Evolutionary conservation across 306 rosid genomes (phyloP).

Genomic region (Carpinus fangiana): DNA sequence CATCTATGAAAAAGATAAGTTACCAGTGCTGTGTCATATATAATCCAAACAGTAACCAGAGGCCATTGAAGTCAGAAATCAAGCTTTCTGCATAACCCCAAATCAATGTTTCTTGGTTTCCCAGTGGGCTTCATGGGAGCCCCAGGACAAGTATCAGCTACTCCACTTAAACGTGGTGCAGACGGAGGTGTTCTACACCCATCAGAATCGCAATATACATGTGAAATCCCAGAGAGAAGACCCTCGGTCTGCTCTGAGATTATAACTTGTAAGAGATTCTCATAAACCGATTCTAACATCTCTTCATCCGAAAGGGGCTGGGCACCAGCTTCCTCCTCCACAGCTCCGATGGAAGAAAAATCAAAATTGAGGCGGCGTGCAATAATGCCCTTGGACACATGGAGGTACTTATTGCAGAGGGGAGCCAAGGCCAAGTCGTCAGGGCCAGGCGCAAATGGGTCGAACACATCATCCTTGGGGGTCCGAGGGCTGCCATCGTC

Average conservation of each 20-base stretch:
- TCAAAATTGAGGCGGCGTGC: conserved; percentile 61
- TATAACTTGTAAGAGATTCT: conserved; percentile 60
- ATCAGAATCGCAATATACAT: conserved; percentile 25
- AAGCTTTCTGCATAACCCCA: conserved; percentile 70
- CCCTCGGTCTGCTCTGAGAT: conserved; percentile 51
- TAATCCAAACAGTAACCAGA: conserved; percentile 11
- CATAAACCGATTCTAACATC: conserved; percentile 54
- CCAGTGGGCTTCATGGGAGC: conserved; percentile 55
- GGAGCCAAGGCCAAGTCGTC: conserved; percentile 54
- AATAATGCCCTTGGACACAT: conserved; percentile 33
- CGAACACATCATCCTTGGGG: conserved; percentile 61
- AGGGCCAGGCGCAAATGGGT: conserved; percentile 73
- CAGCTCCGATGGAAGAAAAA: conserved; percentile 17
- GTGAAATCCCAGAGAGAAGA: conserved; percentile 29
- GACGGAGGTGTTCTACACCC: conserved; percentile 54
- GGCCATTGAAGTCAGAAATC: conserved; percentile 47
- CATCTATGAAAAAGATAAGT: conserved; percentile 23
- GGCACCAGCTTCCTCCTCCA: conserved; percentile 10
- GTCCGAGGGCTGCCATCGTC: conserved; percentile 55
- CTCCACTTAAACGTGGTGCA: conserved; percentile 27
- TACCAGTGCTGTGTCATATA: conserved; percentile 26
- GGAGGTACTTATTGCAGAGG: conserved; percentile 39
- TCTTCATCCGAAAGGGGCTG: conserved; percentile 56
- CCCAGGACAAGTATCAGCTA: conserved; percentile 58
- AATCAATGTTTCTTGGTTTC: conserved; percentile 42